phyloP scores from a whole-genome alignment of 2,329 filamentous ascomycete genomes.

The Lachnellula occidentalis region DNA sequence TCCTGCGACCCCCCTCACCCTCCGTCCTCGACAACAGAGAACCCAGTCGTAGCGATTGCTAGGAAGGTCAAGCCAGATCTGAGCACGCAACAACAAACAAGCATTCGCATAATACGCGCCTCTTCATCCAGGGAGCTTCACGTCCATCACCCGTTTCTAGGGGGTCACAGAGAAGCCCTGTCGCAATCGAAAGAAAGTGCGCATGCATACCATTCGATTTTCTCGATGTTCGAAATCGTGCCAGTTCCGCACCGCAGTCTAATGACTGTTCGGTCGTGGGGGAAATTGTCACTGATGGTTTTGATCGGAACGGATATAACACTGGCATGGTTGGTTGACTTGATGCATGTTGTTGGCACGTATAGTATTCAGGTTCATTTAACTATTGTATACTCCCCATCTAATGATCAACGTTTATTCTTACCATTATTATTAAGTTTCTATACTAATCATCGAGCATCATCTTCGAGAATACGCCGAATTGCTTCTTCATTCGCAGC shows the following conservation, averaged over 20 bases:
- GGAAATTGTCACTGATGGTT: constrained; percentile 6
- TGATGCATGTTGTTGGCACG: constrained; percentile 64
- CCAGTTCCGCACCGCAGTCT: not conserved
- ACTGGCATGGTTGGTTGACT: constrained; percentile 60
- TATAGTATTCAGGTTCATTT: constrained; percentile 1
- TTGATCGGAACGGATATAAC: constrained; percentile 46
- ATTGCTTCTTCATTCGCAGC: too few species aligned
- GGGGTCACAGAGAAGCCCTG: constrained; percentile 9
- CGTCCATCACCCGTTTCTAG: not conserved
- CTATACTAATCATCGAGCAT: too few species aligned
- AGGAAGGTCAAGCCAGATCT: constrained; percentile 23
- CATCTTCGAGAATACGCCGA: too few species aligned
- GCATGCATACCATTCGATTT: constrained; percentile 10
- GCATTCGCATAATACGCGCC: constrained; percentile 22
- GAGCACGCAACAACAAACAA: constrained; percentile 18
- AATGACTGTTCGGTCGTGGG: constrained; percentile 11
- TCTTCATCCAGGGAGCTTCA: constrained; percentile 8
- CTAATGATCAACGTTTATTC: too few species aligned
- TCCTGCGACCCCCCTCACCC: constrained; percentile 10
- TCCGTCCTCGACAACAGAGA: constrained; percentile 15
- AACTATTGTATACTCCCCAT: too few species aligned
- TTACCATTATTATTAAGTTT: too few species aligned
- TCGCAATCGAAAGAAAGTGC: constrained; percentile 6
- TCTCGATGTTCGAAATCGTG: too few species aligned
- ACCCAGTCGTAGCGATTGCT: constrained; percentile 21